Conservation (phyloP, 306 rosid species). For the Trifolium fragiferum region DNA sequence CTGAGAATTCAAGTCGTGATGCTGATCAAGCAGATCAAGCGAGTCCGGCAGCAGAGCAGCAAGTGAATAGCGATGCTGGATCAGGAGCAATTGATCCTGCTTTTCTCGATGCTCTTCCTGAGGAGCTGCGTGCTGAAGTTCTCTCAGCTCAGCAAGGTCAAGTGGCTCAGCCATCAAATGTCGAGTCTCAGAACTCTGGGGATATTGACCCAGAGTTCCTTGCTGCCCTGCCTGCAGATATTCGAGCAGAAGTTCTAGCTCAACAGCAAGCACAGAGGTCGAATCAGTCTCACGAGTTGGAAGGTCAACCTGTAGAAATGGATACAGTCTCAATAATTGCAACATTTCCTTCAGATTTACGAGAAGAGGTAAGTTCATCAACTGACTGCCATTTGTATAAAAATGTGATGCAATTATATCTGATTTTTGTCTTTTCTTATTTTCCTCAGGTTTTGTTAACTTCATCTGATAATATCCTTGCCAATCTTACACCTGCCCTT, state of each 20-base stretch:
- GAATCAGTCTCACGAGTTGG: constrained; percentile 94
- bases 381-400: neutral
- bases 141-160: constrained; percentile 96
- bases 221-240: constrained; percentile 98
- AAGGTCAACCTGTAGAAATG: constrained; percentile 99
- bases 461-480: constrained; percentile 90
- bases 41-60: constrained; percentile 80
- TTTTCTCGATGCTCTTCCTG: constrained; percentile 98
- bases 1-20: constrained; percentile 94
- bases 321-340: constrained; percentile 99
- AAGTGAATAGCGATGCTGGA: constrained; percentile 70
- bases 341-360: constrained; percentile 96
- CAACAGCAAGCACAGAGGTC: constrained; percentile 99
- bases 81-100: constrained; percentile 98
- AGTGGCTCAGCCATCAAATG: constrained; percentile 75
- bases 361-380: constrained; percentile 79
- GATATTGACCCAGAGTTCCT: constrained; percentile 99
- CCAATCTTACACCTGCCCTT: constrained; percentile 98
- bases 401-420: constrained; percentile 11
- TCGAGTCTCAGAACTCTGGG: constrained; percentile 75
- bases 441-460: constrained; percentile 85
- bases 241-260: constrained; percentile 96
- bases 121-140: constrained; percentile 96
- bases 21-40: constrained; percentile 94
- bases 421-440: constrained; percentile 14